Conservation (phyloP, 768 basidiomycete species). For the Scleroderma citrinum region DNA sequence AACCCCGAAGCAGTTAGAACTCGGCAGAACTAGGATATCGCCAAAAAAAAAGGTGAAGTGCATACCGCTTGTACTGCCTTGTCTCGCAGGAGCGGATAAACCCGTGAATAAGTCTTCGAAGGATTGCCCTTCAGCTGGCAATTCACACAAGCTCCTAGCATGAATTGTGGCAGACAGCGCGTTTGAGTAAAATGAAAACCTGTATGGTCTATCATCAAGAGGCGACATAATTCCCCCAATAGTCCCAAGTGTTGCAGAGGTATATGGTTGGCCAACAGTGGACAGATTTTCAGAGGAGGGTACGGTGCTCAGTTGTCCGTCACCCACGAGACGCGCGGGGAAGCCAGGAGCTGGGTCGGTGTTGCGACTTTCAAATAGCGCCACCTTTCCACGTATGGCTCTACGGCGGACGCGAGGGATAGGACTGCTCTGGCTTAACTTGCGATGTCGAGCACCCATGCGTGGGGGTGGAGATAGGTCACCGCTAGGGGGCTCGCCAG, state of each 20-base stretch:
- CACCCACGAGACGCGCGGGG: conserved; percentile 29
- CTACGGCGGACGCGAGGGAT: conserved; percentile 55
- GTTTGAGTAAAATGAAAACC: conserved; percentile 99
- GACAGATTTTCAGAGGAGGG: conserved; percentile 39
- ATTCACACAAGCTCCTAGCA: conserved; percentile 84
- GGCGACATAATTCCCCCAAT: conserved; percentile 37
- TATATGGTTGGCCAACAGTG: conserved; percentile 10
- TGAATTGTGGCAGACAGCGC: conserved; percentile 89
- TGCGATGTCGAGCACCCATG: conserved; percentile 61
- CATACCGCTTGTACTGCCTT: conserved; percentile 5
- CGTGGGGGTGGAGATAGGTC: conserved; percentile 9
- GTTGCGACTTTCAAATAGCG: conserved; percentile 69
- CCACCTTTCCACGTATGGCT: conserved; percentile 76
- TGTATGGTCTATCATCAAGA: conserved; percentile 84
- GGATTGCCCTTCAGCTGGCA: conserved; percentile 88
- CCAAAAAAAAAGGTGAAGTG: conserved; percentile 7
- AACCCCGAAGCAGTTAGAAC: conserved; percentile 5
- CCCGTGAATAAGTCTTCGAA: conserved; percentile 88
- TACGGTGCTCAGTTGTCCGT: conserved; percentile 32
- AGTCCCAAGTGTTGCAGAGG: conserved; percentile 4
- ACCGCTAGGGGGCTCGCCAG: conserved; percentile 11
- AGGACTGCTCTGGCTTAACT: conserved; percentile 78
- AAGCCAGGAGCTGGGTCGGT: conserved; percentile 43
- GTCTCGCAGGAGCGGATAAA: conserved; percentile 14
- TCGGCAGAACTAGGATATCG: conserved; percentile 1